These are phyloP conservation scores for Saccharomycodes ludwigii DNA, from an alignment of 805 yeast genomes.

Conservation along the genomic window DNA sequence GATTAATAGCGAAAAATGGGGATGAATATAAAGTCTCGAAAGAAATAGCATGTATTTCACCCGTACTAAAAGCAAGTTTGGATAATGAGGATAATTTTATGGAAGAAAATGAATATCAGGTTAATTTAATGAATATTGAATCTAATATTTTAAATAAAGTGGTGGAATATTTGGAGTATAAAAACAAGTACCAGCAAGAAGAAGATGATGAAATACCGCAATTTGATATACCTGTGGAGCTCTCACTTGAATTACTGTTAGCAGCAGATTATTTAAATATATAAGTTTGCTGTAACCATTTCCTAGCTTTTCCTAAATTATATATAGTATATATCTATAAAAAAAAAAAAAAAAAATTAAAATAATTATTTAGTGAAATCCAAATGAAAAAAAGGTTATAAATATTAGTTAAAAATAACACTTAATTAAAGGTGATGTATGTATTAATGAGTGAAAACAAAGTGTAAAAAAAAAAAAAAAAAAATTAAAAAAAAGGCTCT, in stretches of 20 bases:
- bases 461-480: not conserved
- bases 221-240: constrained; percentile 84
- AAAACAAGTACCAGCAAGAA: constrained; percentile 41
- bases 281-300: constrained; percentile 3
- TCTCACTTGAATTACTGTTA: constrained; percentile 81
- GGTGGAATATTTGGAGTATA: constrained; percentile 74
- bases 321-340: too few relatives aligned
- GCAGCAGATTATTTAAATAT: constrained; percentile 67
- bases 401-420: too few relatives aligned
- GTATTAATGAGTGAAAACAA: not conserved
- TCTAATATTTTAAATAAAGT: constrained; percentile 64
- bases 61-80: constrained; percentile 49
- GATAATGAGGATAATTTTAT: too few relatives aligned
- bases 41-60: constrained; percentile 68
- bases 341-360: too few relatives aligned
- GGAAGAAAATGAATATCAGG: constrained; percentile 26
- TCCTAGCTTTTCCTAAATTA: not conserved
- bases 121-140: constrained; percentile 27
- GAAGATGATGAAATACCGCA: constrained; percentile 55
- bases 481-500: constrained; percentile 3
- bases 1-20: constrained; percentile 60
- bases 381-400: too few relatives aligned
- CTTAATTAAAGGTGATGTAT: too few relatives aligned
- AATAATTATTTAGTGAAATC: too few relatives aligned
- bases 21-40: constrained; percentile 46